Evolutionary conservation across 495 filamentous ascomycete genomes (phyloP).

Genomic region (Parathielavia hyrcaniae): DNA sequence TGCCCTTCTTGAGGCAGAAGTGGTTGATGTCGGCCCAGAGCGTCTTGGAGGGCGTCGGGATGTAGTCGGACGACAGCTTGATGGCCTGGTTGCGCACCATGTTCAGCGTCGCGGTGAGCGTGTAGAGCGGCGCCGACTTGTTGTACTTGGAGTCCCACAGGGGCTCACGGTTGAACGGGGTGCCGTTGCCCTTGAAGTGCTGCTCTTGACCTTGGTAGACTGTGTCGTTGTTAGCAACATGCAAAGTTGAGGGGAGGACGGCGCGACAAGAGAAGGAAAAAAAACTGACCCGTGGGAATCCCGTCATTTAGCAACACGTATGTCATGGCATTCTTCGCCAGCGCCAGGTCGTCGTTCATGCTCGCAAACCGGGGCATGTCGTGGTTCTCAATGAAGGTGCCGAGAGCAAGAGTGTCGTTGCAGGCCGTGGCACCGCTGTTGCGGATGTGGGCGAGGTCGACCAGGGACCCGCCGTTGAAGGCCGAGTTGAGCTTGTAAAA

Average conservation of each 20-base stretch:
- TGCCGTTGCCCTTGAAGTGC: slow-evolving; percentile 52
- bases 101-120: slow-evolving; percentile 51
- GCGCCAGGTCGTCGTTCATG: slow-evolving; percentile 47
- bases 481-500: slow-evolving; percentile 57
- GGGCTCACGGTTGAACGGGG: slow-evolving; percentile 66
- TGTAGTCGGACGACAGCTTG: slow-evolving; percentile 39
- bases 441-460: slow-evolving; percentile 16
- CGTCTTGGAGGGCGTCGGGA: slow-evolving; percentile 49
- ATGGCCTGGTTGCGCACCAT: slow-evolving; percentile 56
- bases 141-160: slow-evolving; percentile 62
- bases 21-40: slow-evolving; percentile 51
- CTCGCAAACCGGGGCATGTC: slow-evolving; percentile 65
- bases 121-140: slow-evolving; percentile 54
- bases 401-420: slow-evolving; percentile 35
- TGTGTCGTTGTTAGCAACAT: slow-evolving; percentile 6
- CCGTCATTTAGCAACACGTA: slow-evolving; percentile 63
- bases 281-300: slow-evolving; percentile 37
- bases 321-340: slow-evolving; percentile 65
- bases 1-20: slow-evolving; percentile 61
- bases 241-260: background rate
- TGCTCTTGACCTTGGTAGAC: slow-evolving; percentile 63
- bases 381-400: slow-evolving; percentile 75
- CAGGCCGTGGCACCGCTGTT: slow-evolving; percentile 22
- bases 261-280: too few relatives aligned
- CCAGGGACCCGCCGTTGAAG: slow-evolving; percentile 26